Conservation (phyloP, 75 land plant species). For the Adiantum capillusveneris region DNA sequence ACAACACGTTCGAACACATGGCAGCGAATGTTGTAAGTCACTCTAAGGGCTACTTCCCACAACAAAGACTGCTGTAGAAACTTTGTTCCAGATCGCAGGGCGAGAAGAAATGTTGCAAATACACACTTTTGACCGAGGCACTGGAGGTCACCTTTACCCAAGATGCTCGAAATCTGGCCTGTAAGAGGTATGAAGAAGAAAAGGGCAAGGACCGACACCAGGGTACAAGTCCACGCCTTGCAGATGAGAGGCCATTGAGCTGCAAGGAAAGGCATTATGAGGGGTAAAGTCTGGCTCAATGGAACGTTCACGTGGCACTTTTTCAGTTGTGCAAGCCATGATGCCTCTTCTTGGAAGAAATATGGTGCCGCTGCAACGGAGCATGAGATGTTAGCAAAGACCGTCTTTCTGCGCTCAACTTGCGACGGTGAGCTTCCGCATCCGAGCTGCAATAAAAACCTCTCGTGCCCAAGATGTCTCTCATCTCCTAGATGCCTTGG, state of each 20-base stretch:
- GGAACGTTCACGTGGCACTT: too few relatives aligned
- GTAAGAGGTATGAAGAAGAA: conserved; percentile 50
- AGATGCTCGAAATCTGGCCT: conserved; percentile 31
- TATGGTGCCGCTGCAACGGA: too few relatives aligned
- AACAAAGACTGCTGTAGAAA: conserved; percentile 77
- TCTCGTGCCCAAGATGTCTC: too few relatives aligned
- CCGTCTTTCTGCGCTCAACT: too few relatives aligned
- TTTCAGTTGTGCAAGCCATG: too few relatives aligned
- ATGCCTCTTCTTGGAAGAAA: too few relatives aligned
- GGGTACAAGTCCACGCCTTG: conserved; percentile 61
- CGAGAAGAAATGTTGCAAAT: conserved; percentile 25
- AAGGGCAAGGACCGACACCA: conserved; percentile 56
- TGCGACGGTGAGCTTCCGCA: too few relatives aligned
- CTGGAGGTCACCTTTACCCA: conserved; percentile 18
- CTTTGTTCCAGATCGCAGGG: conserved; percentile 29
- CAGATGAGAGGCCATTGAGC: conserved; percentile 37
- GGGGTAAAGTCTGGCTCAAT: conserved; percentile 15
- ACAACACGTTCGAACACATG: conserved; percentile 56
- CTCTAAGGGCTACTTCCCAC: conserved; percentile 74
- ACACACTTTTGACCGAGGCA: conserved; percentile 22
- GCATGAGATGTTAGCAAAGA: too few relatives aligned
- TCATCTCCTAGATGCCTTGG: too few relatives aligned
- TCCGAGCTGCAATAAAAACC: too few relatives aligned
- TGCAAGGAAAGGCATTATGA: conserved; percentile 48
- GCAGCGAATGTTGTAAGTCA: conserved; percentile 37